Base-by-base conservation (phyloP, 2,329 filamentous ascomycete genomes). In the Chrysoporthe puriensis region DNA sequence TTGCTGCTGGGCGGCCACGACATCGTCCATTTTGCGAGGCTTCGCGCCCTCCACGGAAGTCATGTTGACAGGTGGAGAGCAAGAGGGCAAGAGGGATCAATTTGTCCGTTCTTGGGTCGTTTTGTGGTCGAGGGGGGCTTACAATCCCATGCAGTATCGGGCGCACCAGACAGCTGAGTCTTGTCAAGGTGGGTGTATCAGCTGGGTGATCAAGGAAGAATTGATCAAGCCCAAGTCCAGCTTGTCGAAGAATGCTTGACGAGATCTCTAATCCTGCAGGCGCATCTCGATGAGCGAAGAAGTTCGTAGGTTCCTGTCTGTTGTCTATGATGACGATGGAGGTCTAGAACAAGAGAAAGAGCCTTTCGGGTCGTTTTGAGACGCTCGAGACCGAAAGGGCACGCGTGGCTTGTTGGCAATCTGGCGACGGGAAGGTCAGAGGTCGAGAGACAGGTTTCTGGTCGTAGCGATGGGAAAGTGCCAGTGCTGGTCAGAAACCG, bases 1-100 rank as follows among this genome's bases (percentile, higher is more conserved):
- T 36, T 73, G 72, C 60, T 78, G 76, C 66, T 78, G 77, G 44
- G 70, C 72, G 59, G 72, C 73, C 64, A 78, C 70, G 58, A 74
- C 68, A 21, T 68, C 66, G 54, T 62, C 66, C 66, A 73, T 71
- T 67, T 70, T 74, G 48, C 62, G 69, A 63, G 48, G 36, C 46
- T n/a, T 58, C 16, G 43, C 48, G 26, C 42, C 36, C 44, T 62
- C 62, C 57, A 72, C 72, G n/a, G 72, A 21, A 40, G 54, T 44
- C 64, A 66, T 65, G 6, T 46, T 60, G 43, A 58, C 48, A 26
- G 8, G 8, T 8, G 40, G 43, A 16, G 14, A 64, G 44, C 60
- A 43, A 63, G 43, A 40, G 16, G 36, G n/a, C 14, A 43, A n/a
- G 21, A 18, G 14, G 40, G 61, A 44, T 56, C 18, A 64, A 43